These are phyloP conservation scores for Oryza rufipogon DNA, from an alignment of 176 grass and related monocot species.

Conservation along the genomic window DNA sequence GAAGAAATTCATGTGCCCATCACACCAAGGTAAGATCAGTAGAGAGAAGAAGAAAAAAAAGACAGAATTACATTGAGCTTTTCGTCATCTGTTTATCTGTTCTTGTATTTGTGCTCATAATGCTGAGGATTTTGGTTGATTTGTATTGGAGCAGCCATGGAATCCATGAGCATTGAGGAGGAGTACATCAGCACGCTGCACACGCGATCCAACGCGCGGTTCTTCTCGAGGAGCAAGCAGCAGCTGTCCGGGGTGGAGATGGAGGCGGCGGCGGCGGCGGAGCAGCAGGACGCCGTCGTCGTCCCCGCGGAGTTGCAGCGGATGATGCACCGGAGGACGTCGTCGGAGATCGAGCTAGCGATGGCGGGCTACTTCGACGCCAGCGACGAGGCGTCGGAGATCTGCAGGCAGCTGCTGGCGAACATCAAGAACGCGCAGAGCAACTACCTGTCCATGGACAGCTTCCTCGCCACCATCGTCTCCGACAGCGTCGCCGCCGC, in stretches of 20 bases:
- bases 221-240: constrained; percentile 28
- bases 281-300: constrained; percentile 31
- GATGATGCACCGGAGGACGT: constrained; percentile 16
- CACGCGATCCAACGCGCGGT: constrained; percentile 31
- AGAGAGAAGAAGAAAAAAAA: background rate
- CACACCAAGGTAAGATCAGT: constrained; percentile 13
- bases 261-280: background rate
- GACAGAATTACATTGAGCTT: background rate
- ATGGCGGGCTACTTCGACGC: constrained; percentile 51
- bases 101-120: background rate
- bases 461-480: constrained; percentile 44
- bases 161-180: constrained; percentile 29
- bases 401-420: constrained; percentile 46
- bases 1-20: constrained; percentile 15
- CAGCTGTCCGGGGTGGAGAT: background rate
- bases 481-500: background rate
- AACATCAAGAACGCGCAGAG: constrained; percentile 43
- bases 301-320: constrained; percentile 22
- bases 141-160: no score
- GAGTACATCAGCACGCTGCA: constrained; percentile 43
- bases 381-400: constrained; percentile 48
- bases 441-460: constrained; percentile 50
- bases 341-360: constrained; percentile 25
- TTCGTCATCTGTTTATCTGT: background rate
- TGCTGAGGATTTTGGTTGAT: background rate